Base-by-base conservation (phyloP, 345 rosid genomes). In the Camelina neglecta region DNA sequence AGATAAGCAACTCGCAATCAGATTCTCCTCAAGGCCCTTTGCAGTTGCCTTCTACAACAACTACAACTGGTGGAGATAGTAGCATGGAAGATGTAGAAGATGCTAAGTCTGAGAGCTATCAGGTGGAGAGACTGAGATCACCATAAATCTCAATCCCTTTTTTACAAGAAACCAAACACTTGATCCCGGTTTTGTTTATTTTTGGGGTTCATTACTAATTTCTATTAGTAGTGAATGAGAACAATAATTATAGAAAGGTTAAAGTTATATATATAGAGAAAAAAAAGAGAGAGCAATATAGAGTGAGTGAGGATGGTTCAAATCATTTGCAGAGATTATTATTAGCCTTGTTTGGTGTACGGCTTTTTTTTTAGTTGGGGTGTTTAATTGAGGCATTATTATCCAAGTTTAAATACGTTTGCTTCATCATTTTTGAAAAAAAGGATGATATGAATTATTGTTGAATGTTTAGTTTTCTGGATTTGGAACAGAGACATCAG, bases 21-120 rank as follows among this genome's bases (percentile, higher is more conserved):
- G 84, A 82, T 50, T 90, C 99, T 39, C 94, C 99, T 20, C 89
- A 90, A 72, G 93, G 96, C 47, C 97, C 97, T 35, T 84, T 95
- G 69, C 93, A 90, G 65, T 76, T 89, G 67, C 76, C 39, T 4
- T 64, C 36, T 47, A 76, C 75, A 6, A 72, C 81, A 48, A 77
- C 66, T 20, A 83, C 77, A n/a, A 79, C 88, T 2, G 74, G 85
- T 71, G 86, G 87, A 71, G 96, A 94, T 59, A 84, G 87, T 83
- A 79, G 87, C 84, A 96, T 88, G 80, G 93, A 92, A 49, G 93
- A 90, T 36, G 85, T 77, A 26, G 90, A 89, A 61, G 96, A 92
- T 68, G 86, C 84, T 63, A 89, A 87, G 72, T 92, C 94, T 7
- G 91, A 92, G 79, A 80, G 83, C 56, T 85, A 75, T 75, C 60